Base-by-base conservation (phyloP, 208 protist genomes). In the Trypanosomatidae sp. region DNA sequence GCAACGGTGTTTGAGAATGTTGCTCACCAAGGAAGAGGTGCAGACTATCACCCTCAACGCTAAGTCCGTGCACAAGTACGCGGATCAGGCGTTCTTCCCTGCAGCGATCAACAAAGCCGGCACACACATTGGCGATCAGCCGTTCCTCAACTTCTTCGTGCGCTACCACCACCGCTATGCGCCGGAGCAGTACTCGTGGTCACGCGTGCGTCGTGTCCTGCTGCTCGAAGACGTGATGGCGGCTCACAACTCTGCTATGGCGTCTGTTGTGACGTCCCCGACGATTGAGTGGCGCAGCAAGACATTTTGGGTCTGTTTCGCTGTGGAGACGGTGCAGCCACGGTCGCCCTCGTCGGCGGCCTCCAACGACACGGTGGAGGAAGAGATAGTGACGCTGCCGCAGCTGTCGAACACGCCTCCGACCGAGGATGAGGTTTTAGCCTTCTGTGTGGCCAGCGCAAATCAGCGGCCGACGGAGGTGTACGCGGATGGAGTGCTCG, bases 11-110 rank as follows among this genome's bases (percentile, higher is more conserved):
- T 64, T 44, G 46, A 74, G 4, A 36, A 72, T 69, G 72, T 58
- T 85, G 50, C 74, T 93, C 28, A 76, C 79, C 13, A 73, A 74
- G 19, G 80, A 84, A 25, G 80, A 84, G 68, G 44, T 91, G 4
- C 71, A 79, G 39, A 65, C 62, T 19, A 81, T 94, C 49, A 94
- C 89, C 17, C 85, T 94, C 66, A 80, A 82, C 56, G 87, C 89
- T 1, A 81, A 88, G 53, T 85, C 80, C 70, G 81, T 94, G 43
- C 82, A 94, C 73, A 80, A 87, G 60, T 85, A 94, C 72, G 86
- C 78, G 39, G 86, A 90, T 53, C 68, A 77, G 33, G 80, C 83
- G 9, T 87, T 86, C 74, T 94, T 94, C 66, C 73, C 69, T 44
- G 74, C 60, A 28, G 80, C 80, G 49, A 25, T 94, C n/a, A 91